Evolutionary conservation across 2,329 filamentous ascomycete genomes (phyloP), one percentile per base, ranked within the genome.

Genomic region (Cytospora piceae): DNA sequence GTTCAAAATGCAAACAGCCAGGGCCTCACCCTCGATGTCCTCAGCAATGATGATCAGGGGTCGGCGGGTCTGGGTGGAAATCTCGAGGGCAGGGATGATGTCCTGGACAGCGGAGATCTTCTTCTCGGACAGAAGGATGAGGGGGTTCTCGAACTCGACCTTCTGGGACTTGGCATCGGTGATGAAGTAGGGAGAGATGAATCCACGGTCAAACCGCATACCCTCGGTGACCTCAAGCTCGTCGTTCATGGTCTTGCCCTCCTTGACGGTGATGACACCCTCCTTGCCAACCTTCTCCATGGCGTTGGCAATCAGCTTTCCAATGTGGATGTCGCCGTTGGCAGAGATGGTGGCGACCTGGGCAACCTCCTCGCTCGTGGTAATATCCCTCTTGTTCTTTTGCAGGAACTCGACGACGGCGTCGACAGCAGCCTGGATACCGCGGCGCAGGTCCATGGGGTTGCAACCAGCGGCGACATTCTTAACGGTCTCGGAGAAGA

Each of bases 271-370:
- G 80, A 99, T 99, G 76, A 99, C 95, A 85, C 95, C 95, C 85
- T 99, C 95, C 88, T 99, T 99, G 81, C 95, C 95, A 70, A 99
- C 95, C 87, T 96, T 97, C 87, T 99, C 95, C 95, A 99, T 99
- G 73, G 95, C 95, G 77, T 89, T 97, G 77, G 95, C 94, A 79
- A 99, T 95, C 77, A 99, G 88, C 82, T 93, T 90, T 74, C 95
- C 95, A 75, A 99, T 92, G 82, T 97, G 94, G 67, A 88, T 88
- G 78, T 99, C 95, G 73, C 95, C 95, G 82, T 99, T 99, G 79
- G 95, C 95, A 73, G 90, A 94, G 83, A 99, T 99, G 74, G 95
- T 98, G 71, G 95, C 95, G 69, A 99, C 95, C 84, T 99, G 95
- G 61, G 94, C 93, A 75, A 99, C 93, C 86, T 99, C 95, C 75